A percentile compares a stretch with the other conserved stretches of the same genome.
Conservation (phyloP, 108 stramenopile species). For the Cylindrotheca fusiformis region DNA sequence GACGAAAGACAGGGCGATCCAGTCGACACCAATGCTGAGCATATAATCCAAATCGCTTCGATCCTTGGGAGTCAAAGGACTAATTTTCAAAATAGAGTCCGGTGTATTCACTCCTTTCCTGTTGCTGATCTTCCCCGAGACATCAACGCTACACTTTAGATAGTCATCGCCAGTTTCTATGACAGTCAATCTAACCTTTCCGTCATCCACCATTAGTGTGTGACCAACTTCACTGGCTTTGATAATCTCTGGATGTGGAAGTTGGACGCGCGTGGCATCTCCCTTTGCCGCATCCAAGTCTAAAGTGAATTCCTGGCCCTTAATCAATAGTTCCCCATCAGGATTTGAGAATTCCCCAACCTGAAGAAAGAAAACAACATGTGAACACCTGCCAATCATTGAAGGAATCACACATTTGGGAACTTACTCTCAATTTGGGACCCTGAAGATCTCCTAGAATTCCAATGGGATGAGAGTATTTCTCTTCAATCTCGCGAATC, state of each 20-base stretch:
- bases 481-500: constrained; percentile 83
- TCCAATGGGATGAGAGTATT: constrained; percentile 93
- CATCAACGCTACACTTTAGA: constrained; percentile 85
- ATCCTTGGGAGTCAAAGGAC: constrained; percentile 90
- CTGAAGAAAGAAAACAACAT: constrained; percentile 6
- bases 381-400: not conserved
- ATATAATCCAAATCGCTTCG: constrained; percentile 70
- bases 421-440: constrained; percentile 85
- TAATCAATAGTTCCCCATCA: constrained; percentile 60
- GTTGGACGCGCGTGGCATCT: constrained; percentile 75
- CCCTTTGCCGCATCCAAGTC: constrained; percentile 85
- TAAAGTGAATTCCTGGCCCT: constrained; percentile 86
- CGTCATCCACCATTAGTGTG: constrained; percentile 90
- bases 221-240: constrained; percentile 84
- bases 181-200: constrained; percentile 92
- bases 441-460: constrained; percentile 95
- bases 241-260: constrained; percentile 96
- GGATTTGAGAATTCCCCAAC: constrained; percentile 84
- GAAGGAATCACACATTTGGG: not conserved
- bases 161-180: constrained; percentile 73
- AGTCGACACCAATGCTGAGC: constrained; percentile 89
- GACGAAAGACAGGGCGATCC: constrained; percentile 95
- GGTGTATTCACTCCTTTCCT: constrained; percentile 95
- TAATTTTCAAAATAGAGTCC: constrained; percentile 90
- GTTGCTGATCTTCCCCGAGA: constrained; percentile 87